Base-by-base conservation (phyloP, 208 protist species). In the Sergeia podlipaevii region DNA sequence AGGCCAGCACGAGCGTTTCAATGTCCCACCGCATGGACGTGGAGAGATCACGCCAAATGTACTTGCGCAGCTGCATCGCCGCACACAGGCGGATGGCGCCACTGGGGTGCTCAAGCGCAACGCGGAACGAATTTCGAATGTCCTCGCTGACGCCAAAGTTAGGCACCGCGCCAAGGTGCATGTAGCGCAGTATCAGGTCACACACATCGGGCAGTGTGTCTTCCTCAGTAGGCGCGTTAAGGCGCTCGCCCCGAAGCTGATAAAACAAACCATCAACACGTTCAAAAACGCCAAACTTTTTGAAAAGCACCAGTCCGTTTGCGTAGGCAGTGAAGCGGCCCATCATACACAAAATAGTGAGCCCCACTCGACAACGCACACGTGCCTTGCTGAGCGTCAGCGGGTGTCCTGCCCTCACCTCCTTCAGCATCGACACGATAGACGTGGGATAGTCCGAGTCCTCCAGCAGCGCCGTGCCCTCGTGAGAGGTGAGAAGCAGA, bases 91-190 rank as follows among this genome's bases (percentile, higher is more conserved):
- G 84, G 36, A 95, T 80, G 10, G 76, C 43, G 47, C 77, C 75
- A 36, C 71, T 73, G 13, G 71, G 60, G 65, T 89, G 85, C 23
- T 51, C 46, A 23, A 95, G 55, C 20, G 84, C 82, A 21, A 47
- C 56, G 17, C 78, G 82, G 54, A 91, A 78, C 21, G 68, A 76
- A 44, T 84, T 70, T 4, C 89, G 79, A 46, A 95, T 87, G 43
- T 90, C 84, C 27, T 93, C 78, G 74, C 89, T 91, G 36, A 95
- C 85, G 33, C 89, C 89, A 67, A 86, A 91, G 69, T 95, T 95
- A 1, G 89, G 84, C 36, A 95, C 89, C 2, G 80, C 74, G 55
- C 89, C 76, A 33, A 92, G 65, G 60, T 80, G 77, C 5, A 95
- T 47, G 50, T 77, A 79, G 43, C 75, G 79, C 62, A 95, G 66